These are phyloP conservation scores for Fomitiporia mediterranea DNA, from an alignment of 1,284 basidiomycete genomes.

Conservation along the genomic window DNA sequence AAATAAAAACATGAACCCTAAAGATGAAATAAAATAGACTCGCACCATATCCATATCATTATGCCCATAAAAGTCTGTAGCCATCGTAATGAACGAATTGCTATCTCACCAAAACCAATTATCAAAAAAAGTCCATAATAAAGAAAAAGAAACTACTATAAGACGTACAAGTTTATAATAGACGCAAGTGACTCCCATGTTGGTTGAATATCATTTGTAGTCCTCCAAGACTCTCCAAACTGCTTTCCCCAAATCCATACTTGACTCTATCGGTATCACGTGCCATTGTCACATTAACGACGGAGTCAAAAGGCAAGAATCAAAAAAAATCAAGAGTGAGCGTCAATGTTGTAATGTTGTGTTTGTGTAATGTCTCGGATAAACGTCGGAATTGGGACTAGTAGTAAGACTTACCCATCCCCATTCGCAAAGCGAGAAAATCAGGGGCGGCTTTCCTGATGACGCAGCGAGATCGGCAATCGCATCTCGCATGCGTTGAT, in stretches of 20 bases:
- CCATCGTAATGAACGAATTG: slow-evolving; percentile 44
- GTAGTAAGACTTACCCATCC: slow-evolving; percentile 40
- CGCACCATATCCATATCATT: slow-evolving; percentile 59
- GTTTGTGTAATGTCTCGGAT: too few relatives aligned
- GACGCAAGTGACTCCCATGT: slow-evolving; percentile 34
- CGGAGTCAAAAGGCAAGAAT: too few relatives aligned
- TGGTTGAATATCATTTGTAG: slow-evolving; percentile 47
- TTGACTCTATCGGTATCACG: slow-evolving; percentile 38
- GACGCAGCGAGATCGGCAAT: slow-evolving; percentile 37
- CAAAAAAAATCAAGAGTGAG: too few relatives aligned
- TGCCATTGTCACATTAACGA: too few relatives aligned
- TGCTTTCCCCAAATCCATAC: slow-evolving; percentile 53
- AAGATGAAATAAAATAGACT: slow-evolving; percentile 9
- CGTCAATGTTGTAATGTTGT: too few relatives aligned
- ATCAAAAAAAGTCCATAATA: slow-evolving; percentile 41
- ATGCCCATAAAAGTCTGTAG: slow-evolving; percentile 55
- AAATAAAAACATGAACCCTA: neutral
- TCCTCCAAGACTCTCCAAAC: slow-evolving; percentile 57
- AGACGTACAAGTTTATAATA: slow-evolving; percentile 40
- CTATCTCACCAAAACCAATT: slow-evolving; percentile 24
- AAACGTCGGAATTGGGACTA: neutral
- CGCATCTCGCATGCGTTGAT: slow-evolving; percentile 44
- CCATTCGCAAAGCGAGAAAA: slow-evolving; percentile 52
- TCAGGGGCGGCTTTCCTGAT: slow-evolving; percentile 37
- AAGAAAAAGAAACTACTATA: neutral